Base-by-base conservation (phyloP, 768 basidiomycete species). In the Boletellus ananas region DNA sequence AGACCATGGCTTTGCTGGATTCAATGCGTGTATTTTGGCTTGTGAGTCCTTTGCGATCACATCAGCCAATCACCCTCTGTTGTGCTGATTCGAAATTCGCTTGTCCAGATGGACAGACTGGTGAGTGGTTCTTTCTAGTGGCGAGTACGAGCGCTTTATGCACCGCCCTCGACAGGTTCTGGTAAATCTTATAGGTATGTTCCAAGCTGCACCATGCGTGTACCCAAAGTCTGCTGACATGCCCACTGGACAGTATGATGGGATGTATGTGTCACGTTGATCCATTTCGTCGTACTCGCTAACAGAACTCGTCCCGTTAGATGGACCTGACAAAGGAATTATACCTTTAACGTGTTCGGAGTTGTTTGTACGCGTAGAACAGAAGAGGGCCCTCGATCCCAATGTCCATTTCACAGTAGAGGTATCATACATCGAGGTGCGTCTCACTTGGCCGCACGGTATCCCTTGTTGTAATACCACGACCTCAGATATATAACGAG, bases 11-110 rank as follows among this genome's bases (percentile, higher is more conserved):
- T 98, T 99, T 72, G 74, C 87, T 33, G 95, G 95, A 25, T 98
- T 96, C 72, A 97, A 98, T 77, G 90, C 94, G 42, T 97, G 94
- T 79, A 96, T 99, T 71, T 79, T 99, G 66, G 95, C 96, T 70
- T 98, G 94, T 96, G 72, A 79, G 94, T 85, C 8, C 12, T 52
- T 51, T 43, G 38, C 23, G 23, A 6, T 25, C 23, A 4, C 7
- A 5, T 25, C 58, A 27, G 58, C 43, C 36, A n/a, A n/a, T 11
- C 31, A n/a, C 9, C 13, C 17, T 40, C 39, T 12, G 13, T 37
- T 17, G 4, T 34, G 27, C 49, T 51, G 25, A 57, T 4, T 25
- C 23, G 2, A 33, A 17, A 29, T 14, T 25, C 38, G 23, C 23
- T 41, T 27, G 21, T 38, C 20, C 42, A 81, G 79, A 81, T 76